Conservation (phyloP, 192 early-diverging fungal genomes). For the Mortierella alpina region DNA sequence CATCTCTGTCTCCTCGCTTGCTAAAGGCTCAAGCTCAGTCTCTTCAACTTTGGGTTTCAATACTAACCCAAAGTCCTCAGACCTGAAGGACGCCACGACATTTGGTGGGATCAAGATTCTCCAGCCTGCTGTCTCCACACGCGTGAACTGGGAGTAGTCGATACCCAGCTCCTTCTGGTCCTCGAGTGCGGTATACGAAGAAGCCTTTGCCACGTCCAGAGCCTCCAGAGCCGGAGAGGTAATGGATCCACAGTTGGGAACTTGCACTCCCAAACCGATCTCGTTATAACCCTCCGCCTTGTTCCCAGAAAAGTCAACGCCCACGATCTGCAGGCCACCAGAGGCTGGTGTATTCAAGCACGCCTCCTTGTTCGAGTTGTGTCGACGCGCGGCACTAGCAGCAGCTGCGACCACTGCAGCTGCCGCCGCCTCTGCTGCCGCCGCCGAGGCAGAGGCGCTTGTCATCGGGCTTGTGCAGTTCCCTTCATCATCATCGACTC, state of each 20-base stretch:
- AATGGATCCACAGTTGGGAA: neutral
- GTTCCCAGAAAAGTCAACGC: slow-evolving; percentile 8
- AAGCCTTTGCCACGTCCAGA: slow-evolving; percentile 17
- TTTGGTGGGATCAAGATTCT: slow-evolving; percentile 43
- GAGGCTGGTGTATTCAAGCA: neutral
- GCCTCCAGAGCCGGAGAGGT: slow-evolving; percentile 19
- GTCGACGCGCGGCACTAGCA: slow-evolving; percentile 12
- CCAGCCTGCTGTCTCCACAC: slow-evolving; percentile 43
- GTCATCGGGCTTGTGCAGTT: neutral
- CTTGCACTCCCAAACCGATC: slow-evolving; percentile 19
- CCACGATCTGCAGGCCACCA: slow-evolving; percentile 14
- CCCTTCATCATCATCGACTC: slow-evolving; percentile 4
- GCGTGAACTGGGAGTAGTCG: slow-evolving; percentile 33
- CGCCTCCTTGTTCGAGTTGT: neutral
- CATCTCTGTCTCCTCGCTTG: neutral
- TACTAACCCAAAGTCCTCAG: slow-evolving; percentile 34
- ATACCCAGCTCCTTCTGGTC: slow-evolving; percentile 37
- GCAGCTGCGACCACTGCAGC: slow-evolving; percentile 26
- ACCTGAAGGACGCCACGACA: slow-evolving; percentile 30
- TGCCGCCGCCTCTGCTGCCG: slow-evolving; percentile 19
- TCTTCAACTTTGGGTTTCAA: slow-evolving; percentile 24
- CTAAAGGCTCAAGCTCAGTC: neutral
- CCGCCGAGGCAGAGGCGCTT: neutral
- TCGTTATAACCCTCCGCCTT: neutral
- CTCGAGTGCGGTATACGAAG: slow-evolving; percentile 15